phyloP scores from a whole-genome alignment of 257 asterid species.

The Nemophila menziesii region DNA sequence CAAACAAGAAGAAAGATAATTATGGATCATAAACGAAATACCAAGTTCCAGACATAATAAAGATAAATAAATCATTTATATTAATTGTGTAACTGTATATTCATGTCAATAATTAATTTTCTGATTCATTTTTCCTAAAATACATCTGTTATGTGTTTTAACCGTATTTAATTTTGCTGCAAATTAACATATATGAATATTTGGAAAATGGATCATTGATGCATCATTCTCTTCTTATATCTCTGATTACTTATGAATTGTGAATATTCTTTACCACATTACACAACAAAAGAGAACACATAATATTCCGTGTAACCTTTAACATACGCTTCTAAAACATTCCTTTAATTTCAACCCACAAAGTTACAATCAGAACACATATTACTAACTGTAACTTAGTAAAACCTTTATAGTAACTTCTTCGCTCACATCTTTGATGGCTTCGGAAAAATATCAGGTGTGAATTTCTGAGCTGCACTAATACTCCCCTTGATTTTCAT shows the following conservation, averaged over 20 bases:
- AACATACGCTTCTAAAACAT: not conserved
- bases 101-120: too few relatives aligned
- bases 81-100: too few relatives aligned
- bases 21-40: too few relatives aligned
- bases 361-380: not conserved
- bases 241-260: constrained; percentile 2
- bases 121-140: too few relatives aligned
- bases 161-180: too few relatives aligned
- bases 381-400: not conserved
- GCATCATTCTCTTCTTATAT: too few relatives aligned
- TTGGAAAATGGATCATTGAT: too few relatives aligned
- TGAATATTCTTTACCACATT: constrained; percentile 1
- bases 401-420: not conserved
- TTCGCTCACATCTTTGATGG: constrained; percentile 76
- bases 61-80: too few relatives aligned
- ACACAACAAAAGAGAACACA: constrained; percentile 1
- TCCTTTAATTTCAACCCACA: not conserved
- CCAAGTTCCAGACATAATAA: too few relatives aligned
- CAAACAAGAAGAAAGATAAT: too few relatives aligned
- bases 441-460: constrained; percentile 92
- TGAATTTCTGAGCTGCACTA: constrained; percentile 85
- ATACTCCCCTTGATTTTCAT: constrained; percentile 85
- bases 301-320: not conserved
- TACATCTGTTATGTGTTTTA: too few relatives aligned
- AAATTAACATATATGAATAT: too few relatives aligned